A percentile compares a stretch with the other conserved stretches of the same genome.
phyloP scores from a whole-genome alignment of 2,329 filamentous ascomycete genomes.

The Aspergillus texensis region DNA sequence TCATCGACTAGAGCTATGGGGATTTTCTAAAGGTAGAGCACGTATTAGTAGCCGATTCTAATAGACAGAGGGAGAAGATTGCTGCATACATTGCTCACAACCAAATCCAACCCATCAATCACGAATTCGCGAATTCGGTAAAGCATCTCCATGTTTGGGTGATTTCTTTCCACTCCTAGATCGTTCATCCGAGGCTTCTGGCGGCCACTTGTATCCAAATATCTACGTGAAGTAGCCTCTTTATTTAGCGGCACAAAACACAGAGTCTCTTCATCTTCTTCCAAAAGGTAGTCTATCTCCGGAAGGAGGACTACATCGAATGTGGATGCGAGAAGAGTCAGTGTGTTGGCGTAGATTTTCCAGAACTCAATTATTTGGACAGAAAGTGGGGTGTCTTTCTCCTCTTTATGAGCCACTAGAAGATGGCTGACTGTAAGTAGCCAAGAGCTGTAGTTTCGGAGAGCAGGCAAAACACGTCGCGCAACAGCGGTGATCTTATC shows the following conservation, averaged over 20 bases:
- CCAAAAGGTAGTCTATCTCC: slow-evolving; percentile 63
- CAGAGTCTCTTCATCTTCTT: slow-evolving; percentile 68
- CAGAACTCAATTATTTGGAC: slow-evolving; percentile 64
- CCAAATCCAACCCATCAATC: slow-evolving; percentile 61
- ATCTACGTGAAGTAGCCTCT: slow-evolving; percentile 53
- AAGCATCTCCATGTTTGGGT: slow-evolving; percentile 67
- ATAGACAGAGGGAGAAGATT: slow-evolving; percentile 10
- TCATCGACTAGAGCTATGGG: slow-evolving; percentile 52
- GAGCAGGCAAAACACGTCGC: slow-evolving; percentile 63
- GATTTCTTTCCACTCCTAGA: slow-evolving; percentile 52
- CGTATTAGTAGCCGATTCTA: slow-evolving; percentile 20
- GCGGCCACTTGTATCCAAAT: slow-evolving; percentile 49
- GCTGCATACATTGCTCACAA: slow-evolving; percentile 48
- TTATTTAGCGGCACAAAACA: slow-evolving; percentile 65
- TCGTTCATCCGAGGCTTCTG: slow-evolving; percentile 59
- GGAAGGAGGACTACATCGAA: slow-evolving; percentile 62
- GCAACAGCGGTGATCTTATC: slow-evolving; percentile 61
- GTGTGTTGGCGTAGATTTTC: slow-evolving; percentile 65
- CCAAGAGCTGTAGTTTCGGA: slow-evolving; percentile 72
- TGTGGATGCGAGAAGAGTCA: slow-evolving; percentile 61
- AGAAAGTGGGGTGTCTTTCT: slow-evolving; percentile 56
- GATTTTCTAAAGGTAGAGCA: slow-evolving; percentile 40
- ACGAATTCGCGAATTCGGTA: slow-evolving; percentile 66
- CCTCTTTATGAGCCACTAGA: slow-evolving; percentile 54
- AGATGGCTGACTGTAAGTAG: slow-evolving; percentile 59